These are phyloP conservation scores for Fusarium xylarioides DNA, from an alignment of 2,329 filamentous ascomycete species.

Conservation along the genomic window DNA sequence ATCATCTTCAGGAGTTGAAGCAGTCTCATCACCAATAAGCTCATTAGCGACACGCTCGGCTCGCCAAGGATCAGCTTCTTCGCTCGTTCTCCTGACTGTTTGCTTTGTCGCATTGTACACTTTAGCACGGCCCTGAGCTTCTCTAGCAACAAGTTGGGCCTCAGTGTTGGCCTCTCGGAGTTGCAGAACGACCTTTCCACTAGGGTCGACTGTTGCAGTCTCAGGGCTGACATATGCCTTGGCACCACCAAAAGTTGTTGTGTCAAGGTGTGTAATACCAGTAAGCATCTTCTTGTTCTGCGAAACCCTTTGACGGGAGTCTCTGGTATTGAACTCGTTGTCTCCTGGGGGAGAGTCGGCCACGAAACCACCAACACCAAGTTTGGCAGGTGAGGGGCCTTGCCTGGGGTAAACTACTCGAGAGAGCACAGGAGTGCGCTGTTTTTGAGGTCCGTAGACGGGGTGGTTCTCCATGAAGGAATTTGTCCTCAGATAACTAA, in stretches of 20 bases:
- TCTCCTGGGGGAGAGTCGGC: conserved; percentile 54
- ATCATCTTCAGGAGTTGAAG: conserved; percentile 57
- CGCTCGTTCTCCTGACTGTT: conserved; percentile 7
- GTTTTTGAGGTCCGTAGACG: conserved; percentile 66
- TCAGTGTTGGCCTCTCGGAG: conserved; percentile 52
- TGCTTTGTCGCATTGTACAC: conserved; percentile 45
- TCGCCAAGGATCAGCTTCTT: conserved; percentile 32
- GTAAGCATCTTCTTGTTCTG: conserved; percentile 41
- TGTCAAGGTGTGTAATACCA: conserved; percentile 56
- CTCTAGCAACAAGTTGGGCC: conserved; percentile 57
- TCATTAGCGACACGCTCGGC: conserved; percentile 42
- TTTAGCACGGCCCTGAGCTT: conserved; percentile 51
- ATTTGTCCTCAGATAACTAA: conserved; percentile 68
- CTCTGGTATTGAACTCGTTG: conserved; percentile 52
- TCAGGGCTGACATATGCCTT: conserved; percentile 62
- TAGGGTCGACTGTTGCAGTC: conserved; percentile 57
- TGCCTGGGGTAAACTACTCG: conserved; percentile 60
- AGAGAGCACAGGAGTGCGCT: conserved; percentile 58
- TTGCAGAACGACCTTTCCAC: conserved; percentile 58
- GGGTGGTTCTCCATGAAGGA: conserved; percentile 68
- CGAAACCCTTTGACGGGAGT: conserved; percentile 22
- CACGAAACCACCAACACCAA: conserved; percentile 67
- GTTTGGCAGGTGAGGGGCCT: conserved; percentile 49
- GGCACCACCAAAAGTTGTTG: conserved; percentile 58
- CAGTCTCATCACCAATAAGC: conserved; percentile 35